phyloP scores from a whole-genome alignment of 495 filamentous ascomycete genomes.

The Annulohypoxylon moriforme region DNA sequence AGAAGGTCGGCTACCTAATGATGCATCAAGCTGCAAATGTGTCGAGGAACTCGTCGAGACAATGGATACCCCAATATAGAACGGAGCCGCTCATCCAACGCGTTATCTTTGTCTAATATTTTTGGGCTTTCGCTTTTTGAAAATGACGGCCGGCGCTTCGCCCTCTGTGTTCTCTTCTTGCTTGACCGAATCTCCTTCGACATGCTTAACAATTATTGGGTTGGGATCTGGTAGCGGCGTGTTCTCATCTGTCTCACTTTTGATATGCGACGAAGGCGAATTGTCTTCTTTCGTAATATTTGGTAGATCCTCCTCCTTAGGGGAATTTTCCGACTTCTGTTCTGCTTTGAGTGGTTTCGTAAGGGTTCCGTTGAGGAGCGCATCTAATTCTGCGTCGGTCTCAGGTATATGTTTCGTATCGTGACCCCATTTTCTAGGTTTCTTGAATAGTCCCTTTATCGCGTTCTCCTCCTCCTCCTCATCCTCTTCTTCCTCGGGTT shows the following conservation, averaged over 20 bases:
- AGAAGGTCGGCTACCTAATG: neutral
- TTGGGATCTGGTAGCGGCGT: conserved; percentile 19
- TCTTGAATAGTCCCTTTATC: conserved; percentile 66
- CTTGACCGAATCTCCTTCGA: conserved; percentile 45
- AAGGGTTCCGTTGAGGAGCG: conserved; percentile 66
- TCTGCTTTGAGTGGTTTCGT: conserved; percentile 48
- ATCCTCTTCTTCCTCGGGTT: conserved; percentile 70
- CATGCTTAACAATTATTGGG: conserved; percentile 9
- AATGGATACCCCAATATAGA: neutral
- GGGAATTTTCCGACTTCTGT: conserved; percentile 2
- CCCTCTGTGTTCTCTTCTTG: conserved; percentile 52
- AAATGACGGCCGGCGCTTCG: conserved; percentile 64
- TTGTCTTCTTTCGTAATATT: conserved; percentile 56
- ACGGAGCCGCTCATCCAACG: neutral
- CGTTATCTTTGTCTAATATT: conserved; percentile 67
- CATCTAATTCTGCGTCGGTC: conserved; percentile 76
- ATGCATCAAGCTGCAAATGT: neutral
- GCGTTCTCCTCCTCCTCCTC: conserved; percentile 71
- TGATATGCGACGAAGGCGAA: conserved; percentile 25
- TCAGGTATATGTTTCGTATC: conserved; percentile 73
- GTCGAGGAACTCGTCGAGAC: neutral
- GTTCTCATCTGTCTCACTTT: conserved; percentile 47
- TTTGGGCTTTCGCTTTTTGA: conserved; percentile 93
- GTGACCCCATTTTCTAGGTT: conserved; percentile 78
- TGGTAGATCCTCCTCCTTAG: conserved; percentile 42